Percentiles rank a stretch among this genome's conserved stretches.
phyloP scores from a whole-genome alignment of 2,329 filamentous ascomycete genomes.

The Xylaria arbuscula region DNA sequence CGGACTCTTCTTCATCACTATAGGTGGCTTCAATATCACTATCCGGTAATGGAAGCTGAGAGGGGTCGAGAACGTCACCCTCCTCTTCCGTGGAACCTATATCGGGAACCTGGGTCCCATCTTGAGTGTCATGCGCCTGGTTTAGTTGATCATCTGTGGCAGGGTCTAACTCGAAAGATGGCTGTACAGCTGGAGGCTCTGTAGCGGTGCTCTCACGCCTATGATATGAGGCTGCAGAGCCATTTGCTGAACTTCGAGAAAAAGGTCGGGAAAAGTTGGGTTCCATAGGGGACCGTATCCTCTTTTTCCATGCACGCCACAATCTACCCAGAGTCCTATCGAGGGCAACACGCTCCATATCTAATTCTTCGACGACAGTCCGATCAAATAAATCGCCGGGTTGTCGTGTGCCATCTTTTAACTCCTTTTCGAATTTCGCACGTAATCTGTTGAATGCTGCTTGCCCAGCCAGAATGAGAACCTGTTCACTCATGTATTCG shows the following conservation, averaged over 20 bases:
- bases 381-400: conserved; percentile 67
- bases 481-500: conserved; percentile 93
- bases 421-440: conserved; percentile 67
- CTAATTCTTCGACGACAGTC: conserved; percentile 86
- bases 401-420: conserved; percentile 62
- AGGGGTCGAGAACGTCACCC: conserved; percentile 57
- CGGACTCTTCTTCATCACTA: conserved; percentile 70
- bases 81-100: conserved; percentile 21
- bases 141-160: conserved; percentile 43
- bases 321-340: conserved; percentile 88
- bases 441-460: conserved; percentile 79
- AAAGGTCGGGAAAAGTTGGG: conserved; percentile 62
- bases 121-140: background rate
- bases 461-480: conserved; percentile 86
- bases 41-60: conserved; percentile 75
- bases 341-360: conserved; percentile 92
- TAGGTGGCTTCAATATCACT: conserved; percentile 72
- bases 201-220: conserved; percentile 55
- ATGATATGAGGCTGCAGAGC: conserved; percentile 49
- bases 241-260: conserved; percentile 59
- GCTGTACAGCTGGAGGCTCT: conserved; percentile 55
- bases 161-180: conserved; percentile 35
- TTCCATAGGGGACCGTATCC: conserved; percentile 69
- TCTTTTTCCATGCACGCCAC: conserved; percentile 96
- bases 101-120: conserved; percentile 13